Evolutionary conservation across 106 monocot genomes (phyloP).

Genomic region (Apostasia ramifera): DNA sequence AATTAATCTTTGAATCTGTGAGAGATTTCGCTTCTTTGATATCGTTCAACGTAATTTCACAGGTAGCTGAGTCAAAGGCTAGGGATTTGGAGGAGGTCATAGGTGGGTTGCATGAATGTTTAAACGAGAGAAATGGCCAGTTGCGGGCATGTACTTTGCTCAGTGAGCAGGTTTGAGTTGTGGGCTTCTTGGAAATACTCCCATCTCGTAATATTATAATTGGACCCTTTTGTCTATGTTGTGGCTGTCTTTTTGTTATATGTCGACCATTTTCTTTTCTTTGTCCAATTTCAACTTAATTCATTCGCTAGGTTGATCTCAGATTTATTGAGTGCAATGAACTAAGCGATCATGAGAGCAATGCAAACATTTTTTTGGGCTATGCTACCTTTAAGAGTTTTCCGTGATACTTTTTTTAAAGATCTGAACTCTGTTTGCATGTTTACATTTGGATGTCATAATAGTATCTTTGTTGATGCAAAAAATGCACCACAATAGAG

Average conservation of each 20-base stretch:
- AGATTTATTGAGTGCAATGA: too few species aligned
- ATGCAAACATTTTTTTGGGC: too few species aligned
- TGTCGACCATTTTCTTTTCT: neutral
- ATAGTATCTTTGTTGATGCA: too few species aligned
- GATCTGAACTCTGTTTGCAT: neutral
- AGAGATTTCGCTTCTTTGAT: conserved; percentile 3
- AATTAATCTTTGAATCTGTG: neutral
- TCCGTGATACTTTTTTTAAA: neutral
- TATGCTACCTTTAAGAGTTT: too few species aligned
- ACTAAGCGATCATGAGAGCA: too few species aligned
- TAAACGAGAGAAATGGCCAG: conserved; percentile 41
- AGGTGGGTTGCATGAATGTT: conserved; percentile 34
- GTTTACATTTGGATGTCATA: neutral
- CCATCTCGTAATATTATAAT: neutral
- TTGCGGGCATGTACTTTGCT: conserved; percentile 29
- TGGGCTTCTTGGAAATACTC: neutral
- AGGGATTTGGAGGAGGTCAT: conserved; percentile 78
- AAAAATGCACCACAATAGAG: too few species aligned
- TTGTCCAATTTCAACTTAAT: too few species aligned
- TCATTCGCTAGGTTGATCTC: too few species aligned
- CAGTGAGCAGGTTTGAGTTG: conserved; percentile 39
- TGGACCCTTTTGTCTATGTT: too few species aligned
- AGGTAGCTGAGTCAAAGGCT: conserved; percentile 69
- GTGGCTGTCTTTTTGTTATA: neutral
- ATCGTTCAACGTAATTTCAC: neutral